Evolutionary conservation across 2,329 filamentous ascomycete genomes (phyloP), one percentile per base, ranked within the genome.

Genomic region (Dactylellina parvicollis): DNA sequence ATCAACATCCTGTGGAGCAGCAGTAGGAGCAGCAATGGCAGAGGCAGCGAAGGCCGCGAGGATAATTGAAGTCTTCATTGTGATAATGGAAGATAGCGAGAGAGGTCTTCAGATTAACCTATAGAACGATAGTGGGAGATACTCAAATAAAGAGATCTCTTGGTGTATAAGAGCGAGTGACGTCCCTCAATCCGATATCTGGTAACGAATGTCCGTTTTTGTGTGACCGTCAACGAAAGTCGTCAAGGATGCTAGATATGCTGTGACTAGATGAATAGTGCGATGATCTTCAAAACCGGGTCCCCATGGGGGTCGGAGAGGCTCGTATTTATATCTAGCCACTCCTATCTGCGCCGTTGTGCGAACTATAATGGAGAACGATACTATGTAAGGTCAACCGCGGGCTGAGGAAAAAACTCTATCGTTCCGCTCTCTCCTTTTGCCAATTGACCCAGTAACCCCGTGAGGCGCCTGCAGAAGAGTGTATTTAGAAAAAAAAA

Each of bases 51-150:
- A 46, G 16, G 59, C 60, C n/a, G 28, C 54, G 30, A 73, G 36
- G 7, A 73, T 26, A n/a, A 73, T 16, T n/a, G 60, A 44, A 7
- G 38, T 42, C 38, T 49, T 73, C 69, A 73, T 73, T 30, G 47
- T 40, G 30, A 9, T 34, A 20, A n/a, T 36, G 24, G 24, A n/a
- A 24, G 16, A 14, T 47, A 55, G 32, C 30, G 5, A 28, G 24
- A 66, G 30, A 40, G 40, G 22, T 16, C 5, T 36, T n/a, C n/a
- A n/a, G n/a, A 32, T 24, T 20, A 34, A 22, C 2, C 14, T 22
- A 30, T 18, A 0, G n/a, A 38, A 40, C 12, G 8, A 3, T 22
- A 44, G n/a, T 5, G 8, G 38, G 30, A 40, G 52, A 71, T 57
- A 44, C 20, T 50, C 66, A 64, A 54, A 56, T 64, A 44, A 64